These are phyloP conservation scores for Lactarius indigo DNA, from an alignment of 768 basidiomycete genomes.

Conservation along the genomic window DNA sequence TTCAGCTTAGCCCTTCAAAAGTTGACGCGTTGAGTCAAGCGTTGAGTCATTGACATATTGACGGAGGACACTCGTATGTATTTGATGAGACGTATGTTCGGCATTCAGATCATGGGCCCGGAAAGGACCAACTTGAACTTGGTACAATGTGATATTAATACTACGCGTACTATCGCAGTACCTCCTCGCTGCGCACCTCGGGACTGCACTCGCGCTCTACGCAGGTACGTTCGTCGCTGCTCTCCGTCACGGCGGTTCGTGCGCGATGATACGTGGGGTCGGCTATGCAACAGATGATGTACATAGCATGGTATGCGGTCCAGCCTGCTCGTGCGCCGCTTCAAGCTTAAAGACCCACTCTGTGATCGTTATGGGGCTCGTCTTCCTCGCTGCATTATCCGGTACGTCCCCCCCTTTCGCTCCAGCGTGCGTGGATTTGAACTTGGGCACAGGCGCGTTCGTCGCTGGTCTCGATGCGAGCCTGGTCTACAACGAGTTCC, in stretches of 20 bases:
- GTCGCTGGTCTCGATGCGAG: conserved; percentile 98
- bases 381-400: conserved; percentile 89
- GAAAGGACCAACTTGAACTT: no score
- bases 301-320: conserved; percentile 46
- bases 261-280: conserved; percentile 54
- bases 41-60: no score
- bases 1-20: no score
- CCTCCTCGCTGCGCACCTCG: no score
- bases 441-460: conserved; percentile 70
- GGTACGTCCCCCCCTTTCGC: conserved; percentile 46
- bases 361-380: conserved; percentile 60
- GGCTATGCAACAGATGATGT: conserved; percentile 38
- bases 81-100: no score
- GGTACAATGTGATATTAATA: no score
- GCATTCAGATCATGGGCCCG: no score
- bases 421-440: background rate
- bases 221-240: no score
- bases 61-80: no score
- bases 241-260: conserved; percentile 32
- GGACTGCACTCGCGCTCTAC: no score
- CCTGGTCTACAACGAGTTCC: no score
- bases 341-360: conserved; percentile 46
- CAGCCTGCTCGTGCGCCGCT: conserved; percentile 53
- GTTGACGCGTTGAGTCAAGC: no score
- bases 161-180: conserved; percentile 32